These are phyloP conservation scores for Botrytis hyacinthi DNA, from an alignment of 2,329 filamentous ascomycete genomes.

Conservation along the genomic window DNA sequence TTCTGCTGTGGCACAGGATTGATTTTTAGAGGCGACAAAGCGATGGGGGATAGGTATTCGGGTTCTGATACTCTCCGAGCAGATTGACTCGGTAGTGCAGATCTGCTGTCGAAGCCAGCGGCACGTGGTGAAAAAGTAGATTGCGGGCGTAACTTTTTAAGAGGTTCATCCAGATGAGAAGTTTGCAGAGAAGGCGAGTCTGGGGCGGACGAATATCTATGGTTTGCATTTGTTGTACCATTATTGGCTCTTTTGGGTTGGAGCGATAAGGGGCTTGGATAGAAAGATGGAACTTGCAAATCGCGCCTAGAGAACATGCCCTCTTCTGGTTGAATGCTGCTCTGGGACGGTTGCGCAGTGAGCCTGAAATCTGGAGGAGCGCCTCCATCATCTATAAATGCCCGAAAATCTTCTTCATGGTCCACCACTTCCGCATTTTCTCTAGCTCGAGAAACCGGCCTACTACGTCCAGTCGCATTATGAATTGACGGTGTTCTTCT, in stretches of 20 bases:
- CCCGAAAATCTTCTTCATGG: background rate
- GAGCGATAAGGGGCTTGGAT: background rate
- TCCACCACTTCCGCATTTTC: background rate
- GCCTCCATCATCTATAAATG: slow-evolving; percentile 5
- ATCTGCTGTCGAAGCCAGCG: slow-evolving; percentile 6
- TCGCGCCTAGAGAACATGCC: slow-evolving; percentile 16
- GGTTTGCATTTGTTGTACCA: slow-evolving; percentile 23
- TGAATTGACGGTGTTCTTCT: slow-evolving; percentile 16
- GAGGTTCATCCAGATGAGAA: background rate
- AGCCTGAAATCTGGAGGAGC: slow-evolving; percentile 5
- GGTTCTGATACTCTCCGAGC: slow-evolving; percentile 4
- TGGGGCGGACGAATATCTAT: slow-evolving; percentile 12
- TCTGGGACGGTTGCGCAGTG: slow-evolving; percentile 1
- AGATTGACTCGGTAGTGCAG: slow-evolving; percentile 11
- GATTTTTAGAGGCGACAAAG: background rate
- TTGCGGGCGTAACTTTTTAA: slow-evolving; percentile 1
- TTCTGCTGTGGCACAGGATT: background rate
- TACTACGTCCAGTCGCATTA: background rate
- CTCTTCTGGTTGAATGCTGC: slow-evolving; percentile 19
- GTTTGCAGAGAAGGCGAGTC: background rate
- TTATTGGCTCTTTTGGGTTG: slow-evolving; percentile 22
- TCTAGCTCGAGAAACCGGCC: background rate
- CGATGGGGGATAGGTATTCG: background rate
- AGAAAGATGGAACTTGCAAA: background rate
- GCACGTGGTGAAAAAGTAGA: slow-evolving; percentile 9